phyloP scores from a whole-genome alignment of 1,284 basidiomycete genomes.

The Irpex sp. region DNA sequence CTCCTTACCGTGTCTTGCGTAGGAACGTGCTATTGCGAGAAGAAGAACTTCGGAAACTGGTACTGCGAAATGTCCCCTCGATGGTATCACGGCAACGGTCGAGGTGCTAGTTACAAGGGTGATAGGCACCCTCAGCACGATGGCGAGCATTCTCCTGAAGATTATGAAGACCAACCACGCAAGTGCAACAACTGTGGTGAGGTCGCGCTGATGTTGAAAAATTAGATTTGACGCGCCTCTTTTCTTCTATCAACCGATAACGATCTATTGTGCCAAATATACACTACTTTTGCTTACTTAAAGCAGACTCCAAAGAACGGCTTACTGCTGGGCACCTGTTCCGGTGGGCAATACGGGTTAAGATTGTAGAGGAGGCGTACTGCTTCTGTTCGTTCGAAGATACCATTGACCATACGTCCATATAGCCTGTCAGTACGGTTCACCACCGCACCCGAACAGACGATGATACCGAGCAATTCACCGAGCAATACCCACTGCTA shows the following conservation, averaged over 20 bases:
- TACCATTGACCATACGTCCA: no score
- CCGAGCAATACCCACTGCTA: neutral
- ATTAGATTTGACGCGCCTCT: conserved; percentile 12
- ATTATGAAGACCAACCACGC: conserved; percentile 27
- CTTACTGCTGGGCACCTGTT: no score
- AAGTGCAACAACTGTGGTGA: conserved; percentile 33
- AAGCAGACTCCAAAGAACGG: no score
- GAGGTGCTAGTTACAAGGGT: conserved; percentile 28
- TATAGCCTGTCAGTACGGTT: neutral
- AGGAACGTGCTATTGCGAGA: conserved; percentile 38
- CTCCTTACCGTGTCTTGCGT: neutral
- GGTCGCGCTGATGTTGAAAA: conserved; percentile 25
- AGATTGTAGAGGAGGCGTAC: no score
- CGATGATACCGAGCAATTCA: neutral
- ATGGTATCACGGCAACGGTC: conserved; percentile 31
- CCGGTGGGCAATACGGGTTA: no score
- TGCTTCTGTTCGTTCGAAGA: no score
- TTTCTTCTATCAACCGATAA: neutral
- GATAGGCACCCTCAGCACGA: conserved; percentile 30
- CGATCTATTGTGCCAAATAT: neutral
- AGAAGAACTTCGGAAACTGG: conserved; percentile 32
- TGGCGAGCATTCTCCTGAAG: conserved; percentile 20
- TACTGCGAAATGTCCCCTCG: conserved; percentile 31
- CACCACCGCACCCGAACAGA: neutral
- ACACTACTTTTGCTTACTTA: no score